Conservation (phyloP, 208 protist species). For the Trypanosoma congolense region DNA sequence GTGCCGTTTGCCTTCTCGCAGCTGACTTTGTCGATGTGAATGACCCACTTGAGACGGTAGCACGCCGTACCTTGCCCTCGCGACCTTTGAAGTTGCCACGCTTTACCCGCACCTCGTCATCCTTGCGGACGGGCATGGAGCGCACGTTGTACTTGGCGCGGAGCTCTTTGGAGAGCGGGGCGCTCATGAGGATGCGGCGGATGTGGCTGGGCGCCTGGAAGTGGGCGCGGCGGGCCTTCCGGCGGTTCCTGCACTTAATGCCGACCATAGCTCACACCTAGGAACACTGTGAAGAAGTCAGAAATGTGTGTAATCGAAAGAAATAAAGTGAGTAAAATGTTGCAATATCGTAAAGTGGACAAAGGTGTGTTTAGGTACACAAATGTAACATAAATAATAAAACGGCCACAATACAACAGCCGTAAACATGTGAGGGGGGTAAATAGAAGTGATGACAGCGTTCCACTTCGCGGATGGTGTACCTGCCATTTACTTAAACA, state of each 20-base stretch:
- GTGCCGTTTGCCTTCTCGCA: slow-evolving; percentile 96
- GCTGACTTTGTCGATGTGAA: slow-evolving; percentile 98
- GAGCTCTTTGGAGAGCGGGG: slow-evolving; percentile 98
- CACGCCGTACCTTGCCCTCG: slow-evolving; percentile 96
- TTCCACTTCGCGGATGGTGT: too few relatives aligned
- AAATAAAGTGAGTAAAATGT: slow-evolving; percentile 22
- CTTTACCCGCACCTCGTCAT: slow-evolving; percentile 98
- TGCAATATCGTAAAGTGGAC: too few relatives aligned
- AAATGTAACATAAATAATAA: too few relatives aligned
- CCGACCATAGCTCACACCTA: slow-evolving; percentile 52
- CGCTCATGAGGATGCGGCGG: slow-evolving; percentile 97
- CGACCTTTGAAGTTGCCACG: slow-evolving; percentile 95
- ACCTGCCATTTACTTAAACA: too few relatives aligned
- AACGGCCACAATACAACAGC: too few relatives aligned
- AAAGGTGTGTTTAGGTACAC: too few relatives aligned
- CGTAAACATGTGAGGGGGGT: too few relatives aligned
- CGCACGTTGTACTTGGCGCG: slow-evolving; percentile 98
- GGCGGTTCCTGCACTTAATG: slow-evolving; percentile 88
- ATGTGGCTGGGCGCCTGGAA: slow-evolving; percentile 97
- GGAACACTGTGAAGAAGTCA: slow-evolving; percentile 27
- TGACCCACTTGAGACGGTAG: slow-evolving; percentile 98
- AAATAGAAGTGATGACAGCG: too few relatives aligned
- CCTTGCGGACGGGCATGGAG: slow-evolving; percentile 98
- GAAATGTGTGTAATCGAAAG: too few relatives aligned
- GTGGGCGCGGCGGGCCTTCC: slow-evolving; percentile 98